These are phyloP conservation scores for Pseudoperonospora humuli DNA, from an alignment of 352 stramenopile species.

Conservation along the genomic window DNA sequence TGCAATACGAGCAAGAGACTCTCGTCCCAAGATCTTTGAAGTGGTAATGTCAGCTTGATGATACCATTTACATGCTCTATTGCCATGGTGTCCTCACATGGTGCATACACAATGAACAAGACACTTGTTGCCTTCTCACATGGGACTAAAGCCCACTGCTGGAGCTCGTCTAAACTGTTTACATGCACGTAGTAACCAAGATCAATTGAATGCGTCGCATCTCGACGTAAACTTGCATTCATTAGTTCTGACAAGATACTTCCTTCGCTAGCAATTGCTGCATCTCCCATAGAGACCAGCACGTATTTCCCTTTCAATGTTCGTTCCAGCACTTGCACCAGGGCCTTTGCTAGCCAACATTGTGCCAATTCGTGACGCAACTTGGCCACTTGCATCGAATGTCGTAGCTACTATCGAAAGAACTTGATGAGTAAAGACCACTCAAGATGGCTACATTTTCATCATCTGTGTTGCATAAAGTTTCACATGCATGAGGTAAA, in stretches of 20 bases:
- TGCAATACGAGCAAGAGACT: constrained; percentile 16
- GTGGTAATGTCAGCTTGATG: neutral
- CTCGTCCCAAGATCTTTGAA: neutral
- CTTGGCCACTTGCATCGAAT: constrained; percentile 20
- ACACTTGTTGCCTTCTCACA: neutral
- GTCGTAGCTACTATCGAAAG: too few species aligned
- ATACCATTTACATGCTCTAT: constrained; percentile 3
- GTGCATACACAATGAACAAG: constrained; percentile 20
- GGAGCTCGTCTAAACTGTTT: constrained; percentile 2
- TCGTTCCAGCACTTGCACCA: constrained; percentile 30
- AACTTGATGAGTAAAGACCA: too few species aligned
- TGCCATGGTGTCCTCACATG: constrained; percentile 3
- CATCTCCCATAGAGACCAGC: constrained; percentile 24
- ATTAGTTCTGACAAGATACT: constrained; percentile 9
- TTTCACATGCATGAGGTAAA: too few species aligned
- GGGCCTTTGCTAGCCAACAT: constrained; percentile 35
- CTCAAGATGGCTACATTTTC: constrained; percentile 22
- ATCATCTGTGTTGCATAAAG: constrained; percentile 8
- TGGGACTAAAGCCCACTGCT: neutral
- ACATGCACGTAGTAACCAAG: constrained; percentile 7
- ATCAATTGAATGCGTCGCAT: neutral
- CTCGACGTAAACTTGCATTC: constrained; percentile 12
- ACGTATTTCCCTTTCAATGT: constrained; percentile 1
- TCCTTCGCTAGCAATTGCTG: constrained; percentile 2
- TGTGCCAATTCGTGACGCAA: constrained; percentile 25